phyloP scores from a whole-genome alignment of 306 rosid species.

The Begonia masoniana region DNA sequence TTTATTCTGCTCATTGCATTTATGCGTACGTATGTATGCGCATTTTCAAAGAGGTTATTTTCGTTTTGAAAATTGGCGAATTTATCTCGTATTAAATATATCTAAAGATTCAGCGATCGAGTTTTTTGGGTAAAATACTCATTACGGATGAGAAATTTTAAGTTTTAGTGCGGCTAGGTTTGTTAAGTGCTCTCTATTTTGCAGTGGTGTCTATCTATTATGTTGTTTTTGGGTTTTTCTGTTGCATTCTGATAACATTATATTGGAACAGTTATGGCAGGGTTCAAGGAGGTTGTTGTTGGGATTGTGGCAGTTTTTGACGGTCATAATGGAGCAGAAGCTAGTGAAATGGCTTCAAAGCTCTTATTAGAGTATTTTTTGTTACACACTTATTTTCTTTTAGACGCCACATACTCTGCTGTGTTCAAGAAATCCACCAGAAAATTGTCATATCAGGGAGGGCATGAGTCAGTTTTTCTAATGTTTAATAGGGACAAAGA shows the following conservation, averaged over 20 bases:
- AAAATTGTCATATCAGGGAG: conserved; percentile 28
- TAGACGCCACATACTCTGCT: conserved; percentile 66
- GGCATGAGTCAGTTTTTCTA: conserved; percentile 15
- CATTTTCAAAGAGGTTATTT: too few relatives aligned
- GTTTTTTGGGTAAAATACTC: too few relatives aligned
- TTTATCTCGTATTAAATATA: too few relatives aligned
- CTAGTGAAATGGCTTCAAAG: conserved; percentile 88
- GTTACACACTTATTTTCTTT: conserved; percentile 84
- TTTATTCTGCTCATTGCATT: not conserved
- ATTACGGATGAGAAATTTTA: too few relatives aligned
- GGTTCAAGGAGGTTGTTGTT: conserved; percentile 69
- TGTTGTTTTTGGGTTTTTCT: too few relatives aligned
- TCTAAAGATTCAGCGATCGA: too few relatives aligned
- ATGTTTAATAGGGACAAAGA: conserved; percentile 41
- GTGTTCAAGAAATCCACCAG: conserved; percentile 30
- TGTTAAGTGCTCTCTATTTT: too few relatives aligned
- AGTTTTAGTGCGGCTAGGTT: too few relatives aligned
- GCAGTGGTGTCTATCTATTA: too few relatives aligned
- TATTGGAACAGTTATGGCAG: conserved; percentile 36
- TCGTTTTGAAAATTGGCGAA: too few relatives aligned
- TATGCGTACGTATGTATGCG: too few relatives aligned
- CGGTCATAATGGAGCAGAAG: conserved; percentile 93
- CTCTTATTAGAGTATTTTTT: conserved; percentile 79
- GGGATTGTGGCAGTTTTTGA: conserved; percentile 86
- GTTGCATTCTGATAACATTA: conserved; percentile 7